Evolutionary conservation across 73 alveolate species (phyloP).

Genomic region (Breviolum minutum): DNA sequence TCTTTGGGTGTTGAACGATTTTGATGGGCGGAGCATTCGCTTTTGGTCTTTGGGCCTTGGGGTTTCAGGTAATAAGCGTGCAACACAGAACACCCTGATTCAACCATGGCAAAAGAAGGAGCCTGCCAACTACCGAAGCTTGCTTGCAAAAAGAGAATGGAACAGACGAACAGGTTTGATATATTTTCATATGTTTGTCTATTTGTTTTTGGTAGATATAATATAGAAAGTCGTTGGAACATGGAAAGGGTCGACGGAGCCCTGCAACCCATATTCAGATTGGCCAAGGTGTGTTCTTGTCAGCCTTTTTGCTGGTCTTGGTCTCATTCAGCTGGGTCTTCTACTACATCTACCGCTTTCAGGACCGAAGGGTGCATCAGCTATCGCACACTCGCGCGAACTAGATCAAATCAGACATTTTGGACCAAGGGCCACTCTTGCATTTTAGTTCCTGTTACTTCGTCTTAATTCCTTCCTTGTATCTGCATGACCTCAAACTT

Average conservation of each 20-base stretch:
- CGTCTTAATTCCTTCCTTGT: no score
- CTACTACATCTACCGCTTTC: slow-evolving; percentile 88
- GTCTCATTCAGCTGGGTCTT: slow-evolving; percentile 77
- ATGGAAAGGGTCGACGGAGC: neutral
- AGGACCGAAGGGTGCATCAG: slow-evolving; percentile 22
- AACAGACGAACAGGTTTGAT: no score
- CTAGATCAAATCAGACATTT: no score
- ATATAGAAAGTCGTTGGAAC: neutral
- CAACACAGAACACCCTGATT: slow-evolving; percentile 84
- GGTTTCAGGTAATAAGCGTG: slow-evolving; percentile 60
- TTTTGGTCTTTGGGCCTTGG: neutral
- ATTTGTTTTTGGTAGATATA: neutral
- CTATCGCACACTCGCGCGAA: no score
- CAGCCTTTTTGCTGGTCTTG: slow-evolving; percentile 62
- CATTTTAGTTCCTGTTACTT: no score
- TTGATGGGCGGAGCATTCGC: neutral
- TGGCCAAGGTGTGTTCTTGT: slow-evolving; percentile 63
- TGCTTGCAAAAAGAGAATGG: neutral
- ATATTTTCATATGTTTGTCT: no score
- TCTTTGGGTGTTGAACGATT: no score
- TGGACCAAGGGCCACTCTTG: no score
- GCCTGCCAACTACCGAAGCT: slow-evolving; percentile 69
- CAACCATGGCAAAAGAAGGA: slow-evolving; percentile 83
- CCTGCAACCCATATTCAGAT: neutral
- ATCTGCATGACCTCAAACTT: no score